Conservation (phyloP, 2,329 filamentous ascomycete genomes). For the Xylaria sp. region DNA sequence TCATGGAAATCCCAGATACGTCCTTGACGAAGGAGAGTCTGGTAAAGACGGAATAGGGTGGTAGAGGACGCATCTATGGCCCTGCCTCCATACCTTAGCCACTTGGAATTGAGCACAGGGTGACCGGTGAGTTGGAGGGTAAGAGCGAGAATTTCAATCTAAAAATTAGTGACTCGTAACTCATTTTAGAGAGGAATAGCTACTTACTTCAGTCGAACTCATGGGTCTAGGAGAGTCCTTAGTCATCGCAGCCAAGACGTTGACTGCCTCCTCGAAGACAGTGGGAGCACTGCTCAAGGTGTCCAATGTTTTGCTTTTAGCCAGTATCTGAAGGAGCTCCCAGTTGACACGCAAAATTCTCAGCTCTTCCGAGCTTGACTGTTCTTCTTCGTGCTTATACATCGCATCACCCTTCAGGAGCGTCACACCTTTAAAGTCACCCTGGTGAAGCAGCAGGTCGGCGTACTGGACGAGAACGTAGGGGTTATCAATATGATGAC, state of each 20-base stretch:
- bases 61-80: constrained; percentile 3
- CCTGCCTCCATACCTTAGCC: constrained; percentile 8
- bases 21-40: constrained; percentile 39
- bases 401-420: constrained; percentile 33
- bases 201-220: constrained; percentile 33
- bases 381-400: constrained; percentile 10
- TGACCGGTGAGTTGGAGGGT: constrained; percentile 24
- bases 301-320: constrained; percentile 31
- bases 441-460: constrained; percentile 45
- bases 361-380: constrained; percentile 16
- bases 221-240: constrained; percentile 11
- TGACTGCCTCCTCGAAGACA: constrained; percentile 23
- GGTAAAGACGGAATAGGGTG: constrained; percentile 31
- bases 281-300: constrained; percentile 3
- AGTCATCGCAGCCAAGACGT: constrained; percentile 10
- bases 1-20: constrained; percentile 44
- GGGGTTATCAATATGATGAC: constrained; percentile 40
- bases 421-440: constrained; percentile 41
- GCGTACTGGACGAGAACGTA: constrained; percentile 45
- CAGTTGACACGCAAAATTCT: constrained; percentile 34
- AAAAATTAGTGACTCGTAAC: constrained; percentile 9
- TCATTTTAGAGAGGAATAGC: not conserved
- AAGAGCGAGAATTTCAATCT: constrained; percentile 40
- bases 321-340: constrained; percentile 34
- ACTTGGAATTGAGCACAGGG: constrained; percentile 22